phyloP scores from a whole-genome alignment of 1,139 yeast genomes.

The Debaryomyces psychrophilus region DNA sequence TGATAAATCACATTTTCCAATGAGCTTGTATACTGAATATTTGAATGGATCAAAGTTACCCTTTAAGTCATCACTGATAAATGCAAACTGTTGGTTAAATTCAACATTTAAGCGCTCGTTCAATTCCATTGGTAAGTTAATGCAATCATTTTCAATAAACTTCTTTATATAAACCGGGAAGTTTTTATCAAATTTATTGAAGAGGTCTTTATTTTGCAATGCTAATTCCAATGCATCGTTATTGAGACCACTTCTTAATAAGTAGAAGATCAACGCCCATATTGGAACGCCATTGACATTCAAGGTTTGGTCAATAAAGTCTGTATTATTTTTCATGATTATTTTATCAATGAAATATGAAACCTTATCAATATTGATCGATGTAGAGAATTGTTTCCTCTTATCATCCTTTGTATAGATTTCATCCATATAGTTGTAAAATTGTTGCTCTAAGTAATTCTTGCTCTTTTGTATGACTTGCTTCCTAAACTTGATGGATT shows the following conservation, averaged over 20 bases:
- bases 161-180: constrained; percentile 81
- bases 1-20: constrained; percentile 87
- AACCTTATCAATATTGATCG: constrained; percentile 72
- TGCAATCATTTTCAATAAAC: constrained; percentile 61
- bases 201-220: constrained; percentile 45
- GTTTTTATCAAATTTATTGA: constrained; percentile 81
- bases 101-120: constrained; percentile 75
- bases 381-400: constrained; percentile 53
- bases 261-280: constrained; percentile 88
- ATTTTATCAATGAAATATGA: constrained; percentile 63
- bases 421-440: constrained; percentile 71
- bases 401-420: constrained; percentile 65
- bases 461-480: constrained; percentile 61
- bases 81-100: constrained; percentile 82
- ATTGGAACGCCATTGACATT: constrained; percentile 80
- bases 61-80: constrained; percentile 51
- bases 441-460: constrained; percentile 71
- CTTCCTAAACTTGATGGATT: constrained; percentile 40
- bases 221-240: constrained; percentile 67
- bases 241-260: constrained; percentile 80
- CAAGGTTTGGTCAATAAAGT: constrained; percentile 38
- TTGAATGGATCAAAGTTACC: constrained; percentile 82
- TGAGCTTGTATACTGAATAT: constrained; percentile 84
- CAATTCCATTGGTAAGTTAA: constrained; percentile 62
- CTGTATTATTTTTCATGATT: constrained; percentile 42